Conservation (phyloP, 495 filamentous ascomycete genomes). For the Aspergillus asperescens region DNA sequence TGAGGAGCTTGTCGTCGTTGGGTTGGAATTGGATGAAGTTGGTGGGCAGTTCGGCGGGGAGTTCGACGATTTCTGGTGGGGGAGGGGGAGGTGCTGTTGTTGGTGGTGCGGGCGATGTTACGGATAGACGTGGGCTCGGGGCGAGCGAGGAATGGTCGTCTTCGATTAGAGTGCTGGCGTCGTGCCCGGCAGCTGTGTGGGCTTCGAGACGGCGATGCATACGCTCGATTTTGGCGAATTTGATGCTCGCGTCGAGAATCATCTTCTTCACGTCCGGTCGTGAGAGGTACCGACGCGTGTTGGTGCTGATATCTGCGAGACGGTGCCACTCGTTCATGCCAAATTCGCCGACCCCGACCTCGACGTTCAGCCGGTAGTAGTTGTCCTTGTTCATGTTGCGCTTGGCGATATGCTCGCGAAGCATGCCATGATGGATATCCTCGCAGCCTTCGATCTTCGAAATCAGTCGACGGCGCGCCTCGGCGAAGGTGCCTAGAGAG, state of each 20-base stretch:
- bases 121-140: constrained; percentile 21
- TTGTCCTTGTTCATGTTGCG: constrained; percentile 80
- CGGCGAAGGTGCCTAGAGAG: constrained; percentile 72
- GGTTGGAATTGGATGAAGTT: constrained; percentile 29
- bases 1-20: constrained; percentile 27
- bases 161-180: constrained; percentile 12
- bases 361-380: constrained; percentile 96
- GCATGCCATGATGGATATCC: constrained; percentile 79
- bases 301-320: constrained; percentile 86
- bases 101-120: constrained; percentile 7
- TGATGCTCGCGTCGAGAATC: constrained; percentile 69
- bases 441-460: constrained; percentile 94
- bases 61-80: constrained; percentile 53
- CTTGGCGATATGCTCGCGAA: constrained; percentile 66
- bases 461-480: constrained; percentile 77
- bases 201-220: constrained; percentile 49
- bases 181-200: constrained; percentile 32
- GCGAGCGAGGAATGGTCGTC: constrained; percentile 13
- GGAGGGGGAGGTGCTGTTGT: constrained; percentile 30
- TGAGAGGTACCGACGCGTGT: constrained; percentile 76
- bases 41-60: constrained; percentile 53
- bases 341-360: constrained; percentile 95
- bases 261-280: constrained; percentile 67
- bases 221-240: constrained; percentile 76
- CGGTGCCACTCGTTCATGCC: constrained; percentile 98